Evolutionary conservation across 2,329 filamentous ascomycete species (phyloP), one percentile per base, ranked within the genome.

Genomic region (Penicillium polonicum): DNA sequence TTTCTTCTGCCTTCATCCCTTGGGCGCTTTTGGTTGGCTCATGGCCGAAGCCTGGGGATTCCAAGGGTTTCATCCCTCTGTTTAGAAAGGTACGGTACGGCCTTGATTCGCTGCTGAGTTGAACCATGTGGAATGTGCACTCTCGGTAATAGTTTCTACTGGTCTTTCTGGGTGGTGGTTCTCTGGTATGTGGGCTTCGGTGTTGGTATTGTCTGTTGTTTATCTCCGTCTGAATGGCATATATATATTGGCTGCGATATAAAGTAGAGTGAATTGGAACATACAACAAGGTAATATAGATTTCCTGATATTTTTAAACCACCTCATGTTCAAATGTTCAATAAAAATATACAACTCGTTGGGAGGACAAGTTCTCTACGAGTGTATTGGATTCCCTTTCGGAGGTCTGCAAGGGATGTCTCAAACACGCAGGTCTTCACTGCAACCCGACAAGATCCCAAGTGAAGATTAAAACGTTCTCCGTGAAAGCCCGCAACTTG

Each of bases 31-130:
- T 45, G 53, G 46, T 38, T 58, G 48, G 59, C 43, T 36, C 12
- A 15, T 48, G 29, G 13, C 19, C 13, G 21, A 44, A 39, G 56
- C 23, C 44, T 12, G 27, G 35, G 35, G 29, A 58, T 61, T 50
- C 57, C 44, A 55, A 45, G 42, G 55, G 52, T 17, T 52, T 53
- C 51, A 60, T 27, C 31, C 54, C 48, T 51, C 44, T 54, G 25
- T 52, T 39, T 41, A 7, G 54, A 46, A 36, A 52, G 23, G 36
- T 21, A 48, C 23, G 19, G 7, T 15, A 17, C 23, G 49, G 29
- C 19, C 23, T 50, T 52, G 7, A 31, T 54, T 52, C 36, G 41
- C 31, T 53, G 13, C 23, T 27, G 3, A 39, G 12, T 29, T 56
- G 33, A 52, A 23, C 19, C 25, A 48, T 21, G 9, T n/a, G 51